A percentile compares a stretch with the other conserved stretches of the same genome.
phyloP scores from a whole-genome alignment of 805 yeast genomes.

The Saccharomyces paradoxus region DNA sequence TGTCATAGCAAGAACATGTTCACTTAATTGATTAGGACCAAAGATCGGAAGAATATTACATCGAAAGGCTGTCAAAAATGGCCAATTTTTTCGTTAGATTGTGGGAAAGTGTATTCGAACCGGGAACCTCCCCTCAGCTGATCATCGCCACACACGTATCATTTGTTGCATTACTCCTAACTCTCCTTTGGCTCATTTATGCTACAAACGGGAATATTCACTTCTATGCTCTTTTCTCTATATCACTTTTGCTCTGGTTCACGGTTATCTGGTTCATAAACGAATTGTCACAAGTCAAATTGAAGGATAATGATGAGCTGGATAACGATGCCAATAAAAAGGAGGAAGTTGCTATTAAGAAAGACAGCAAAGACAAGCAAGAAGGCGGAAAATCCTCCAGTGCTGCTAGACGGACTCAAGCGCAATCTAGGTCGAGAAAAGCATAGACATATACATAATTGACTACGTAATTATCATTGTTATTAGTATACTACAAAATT shows the following conservation, averaged over 20 bases:
- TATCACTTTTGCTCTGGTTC: slow-evolving; percentile 64
- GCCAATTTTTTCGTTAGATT: slow-evolving; percentile 39
- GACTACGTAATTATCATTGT: background rate
- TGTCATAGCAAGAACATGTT: background rate
- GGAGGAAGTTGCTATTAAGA: slow-evolving; percentile 4
- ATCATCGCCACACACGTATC: slow-evolving; percentile 84
- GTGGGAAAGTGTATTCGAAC: slow-evolving; percentile 87
- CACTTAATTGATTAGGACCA: background rate
- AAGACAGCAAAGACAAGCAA: background rate
- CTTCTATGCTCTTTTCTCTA: slow-evolving; percentile 43
- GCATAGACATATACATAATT: slow-evolving; percentile 2
- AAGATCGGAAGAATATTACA: background rate
- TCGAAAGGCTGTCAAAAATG: slow-evolving; percentile 6
- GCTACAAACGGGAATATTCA: slow-evolving; percentile 61
- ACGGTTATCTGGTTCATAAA: slow-evolving; percentile 80
- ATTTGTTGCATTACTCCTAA: slow-evolving; percentile 53
- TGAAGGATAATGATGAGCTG: slow-evolving; percentile 23
- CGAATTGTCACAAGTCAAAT: slow-evolving; percentile 46
- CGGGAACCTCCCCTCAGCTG: slow-evolving; percentile 87
- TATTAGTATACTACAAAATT: background rate
- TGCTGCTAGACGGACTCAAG: background rate
- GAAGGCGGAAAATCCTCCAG: background rate
- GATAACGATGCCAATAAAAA: slow-evolving; percentile 22
- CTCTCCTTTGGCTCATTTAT: slow-evolving; percentile 48
- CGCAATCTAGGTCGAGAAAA: slow-evolving; percentile 6